Conservation (phyloP, 78 protist genomes). For the Planoprotostelium fungivorum region DNA sequence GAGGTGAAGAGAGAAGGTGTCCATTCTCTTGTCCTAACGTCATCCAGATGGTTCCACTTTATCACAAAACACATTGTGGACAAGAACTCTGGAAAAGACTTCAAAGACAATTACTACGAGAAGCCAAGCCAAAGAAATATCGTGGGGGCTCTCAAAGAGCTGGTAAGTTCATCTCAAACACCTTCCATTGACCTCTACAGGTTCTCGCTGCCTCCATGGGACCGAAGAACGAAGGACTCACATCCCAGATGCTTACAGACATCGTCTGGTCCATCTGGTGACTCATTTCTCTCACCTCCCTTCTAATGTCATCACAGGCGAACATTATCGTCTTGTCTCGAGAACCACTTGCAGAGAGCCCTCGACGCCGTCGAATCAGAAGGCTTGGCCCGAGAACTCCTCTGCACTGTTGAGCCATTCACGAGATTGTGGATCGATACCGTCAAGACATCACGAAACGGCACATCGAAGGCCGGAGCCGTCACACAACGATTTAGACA, state of each 20-base stretch:
- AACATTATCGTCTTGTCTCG: background rate
- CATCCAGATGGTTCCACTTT: background rate
- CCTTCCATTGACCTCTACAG: background rate
- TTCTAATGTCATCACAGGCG: background rate
- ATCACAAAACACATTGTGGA: background rate
- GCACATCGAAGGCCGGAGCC: background rate
- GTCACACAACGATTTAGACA: background rate
- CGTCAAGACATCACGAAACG: background rate
- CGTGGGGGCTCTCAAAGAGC: background rate
- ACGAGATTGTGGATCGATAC: background rate
- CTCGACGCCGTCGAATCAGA: background rate
- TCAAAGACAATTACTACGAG: background rate
- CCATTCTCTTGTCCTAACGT: background rate
- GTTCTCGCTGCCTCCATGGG: background rate
- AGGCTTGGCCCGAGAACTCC: background rate
- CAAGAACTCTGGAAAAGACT: background rate
- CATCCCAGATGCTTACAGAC: background rate
- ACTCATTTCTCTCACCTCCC: background rate
- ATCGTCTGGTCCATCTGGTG: background rate
- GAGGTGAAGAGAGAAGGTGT: background rate
- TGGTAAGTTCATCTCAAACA: background rate
- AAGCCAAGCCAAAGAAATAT: background rate
- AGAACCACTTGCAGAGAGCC: background rate
- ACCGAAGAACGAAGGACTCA: background rate
- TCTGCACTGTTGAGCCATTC: background rate